Conservation (phyloP, 1,284 basidiomycete species). For the Fomes fomentarius region DNA sequence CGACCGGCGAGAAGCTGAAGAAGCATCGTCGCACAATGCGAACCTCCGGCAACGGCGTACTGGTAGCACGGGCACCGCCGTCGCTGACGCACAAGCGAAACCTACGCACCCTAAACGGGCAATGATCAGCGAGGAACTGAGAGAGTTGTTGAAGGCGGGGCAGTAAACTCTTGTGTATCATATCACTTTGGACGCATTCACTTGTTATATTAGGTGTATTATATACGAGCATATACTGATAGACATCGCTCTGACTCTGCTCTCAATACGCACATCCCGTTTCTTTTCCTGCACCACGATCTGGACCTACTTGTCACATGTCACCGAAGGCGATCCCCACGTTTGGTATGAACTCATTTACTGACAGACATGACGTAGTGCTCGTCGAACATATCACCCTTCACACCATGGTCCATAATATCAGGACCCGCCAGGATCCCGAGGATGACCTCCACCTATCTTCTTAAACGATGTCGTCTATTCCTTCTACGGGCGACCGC, state of each 20-base stretch:
- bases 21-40: conserved; percentile 13
- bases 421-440: no score
- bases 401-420: no score
- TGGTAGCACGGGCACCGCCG: not conserved
- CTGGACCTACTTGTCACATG: no score
- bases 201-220: conserved; percentile 21
- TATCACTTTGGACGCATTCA: conserved; percentile 11
- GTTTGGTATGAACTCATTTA: not conserved
- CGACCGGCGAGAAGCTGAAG: conserved; percentile 72
- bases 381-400: not conserved
- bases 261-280: not conserved
- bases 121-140: conserved; percentile 20
- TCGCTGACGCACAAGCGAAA: not conserved
- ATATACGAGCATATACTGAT: conserved; percentile 4
- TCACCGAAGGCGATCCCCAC: not conserved
- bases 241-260: not conserved
- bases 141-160: conserved; percentile 22
- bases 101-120: conserved; percentile 11
- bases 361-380: conserved; percentile 1
- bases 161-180: conserved; percentile 13
- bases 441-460: no score
- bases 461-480: conserved; percentile 1
- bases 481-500: not conserved
- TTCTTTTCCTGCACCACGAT: no score
- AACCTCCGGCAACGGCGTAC: conserved; percentile 13